Percentiles rank a stretch among this genome's conserved stretches.
Evolutionary conservation across 2,329 filamentous ascomycete genomes (phyloP).

Genomic region (Hymenoscyphus repandus): DNA sequence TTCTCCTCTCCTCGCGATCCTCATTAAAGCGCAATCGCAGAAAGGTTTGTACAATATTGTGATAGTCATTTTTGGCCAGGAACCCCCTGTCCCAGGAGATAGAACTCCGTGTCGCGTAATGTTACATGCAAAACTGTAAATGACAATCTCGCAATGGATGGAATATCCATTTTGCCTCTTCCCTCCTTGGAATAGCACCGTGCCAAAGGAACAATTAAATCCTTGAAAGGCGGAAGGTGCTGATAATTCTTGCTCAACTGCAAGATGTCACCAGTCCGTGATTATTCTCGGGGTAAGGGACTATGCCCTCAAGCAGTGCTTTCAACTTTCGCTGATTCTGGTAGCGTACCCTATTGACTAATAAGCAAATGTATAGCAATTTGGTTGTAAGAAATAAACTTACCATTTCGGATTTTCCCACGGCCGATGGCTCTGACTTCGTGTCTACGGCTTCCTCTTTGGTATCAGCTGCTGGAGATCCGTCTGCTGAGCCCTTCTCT

Average conservation of each 20-base stretch:
- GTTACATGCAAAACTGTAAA: constrained; percentile 26
- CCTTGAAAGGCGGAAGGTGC: background rate
- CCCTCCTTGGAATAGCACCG: constrained; percentile 1
- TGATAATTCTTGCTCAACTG: no score
- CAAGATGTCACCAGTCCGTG: no score
- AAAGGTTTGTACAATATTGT: constrained; percentile 28
- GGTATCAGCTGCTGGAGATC: constrained; percentile 22
- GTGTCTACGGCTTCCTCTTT: constrained; percentile 31
- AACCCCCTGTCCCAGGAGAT: constrained; percentile 15
- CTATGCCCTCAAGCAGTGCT: constrained; percentile 16
- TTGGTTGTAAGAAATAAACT: background rate
- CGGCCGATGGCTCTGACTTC: constrained; percentile 18
- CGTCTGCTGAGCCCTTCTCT: constrained; percentile 35
- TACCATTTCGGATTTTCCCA: constrained; percentile 23
- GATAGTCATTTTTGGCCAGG: background rate
- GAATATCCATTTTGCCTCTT: background rate
- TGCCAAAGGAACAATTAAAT: background rate
- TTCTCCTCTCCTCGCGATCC: constrained; percentile 2
- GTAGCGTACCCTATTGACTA: constrained; percentile 10
- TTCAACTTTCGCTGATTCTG: constrained; percentile 19
- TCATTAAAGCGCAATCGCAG: constrained; percentile 18
- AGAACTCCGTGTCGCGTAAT: constrained; percentile 25
- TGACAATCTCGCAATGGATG: constrained; percentile 17
- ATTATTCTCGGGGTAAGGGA: background rate
- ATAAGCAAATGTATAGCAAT: constrained; percentile 7